Evolutionary conservation across 169 alveolate genomes (phyloP).

Genomic region (Eimeria falciformis): DNA sequence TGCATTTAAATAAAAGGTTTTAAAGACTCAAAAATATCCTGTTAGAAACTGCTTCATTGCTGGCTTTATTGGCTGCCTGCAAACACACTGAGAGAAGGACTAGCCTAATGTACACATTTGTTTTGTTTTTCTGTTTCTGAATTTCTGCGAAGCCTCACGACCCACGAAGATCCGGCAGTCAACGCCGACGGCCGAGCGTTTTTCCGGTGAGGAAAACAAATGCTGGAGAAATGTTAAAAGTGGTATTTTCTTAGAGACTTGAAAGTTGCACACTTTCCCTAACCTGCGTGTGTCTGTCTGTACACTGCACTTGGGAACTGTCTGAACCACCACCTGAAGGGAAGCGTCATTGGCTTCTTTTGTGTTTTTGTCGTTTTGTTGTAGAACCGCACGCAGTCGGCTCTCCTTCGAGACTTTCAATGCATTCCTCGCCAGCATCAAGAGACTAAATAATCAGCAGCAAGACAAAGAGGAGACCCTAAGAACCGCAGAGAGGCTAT

Average conservation of each 20-base stretch:
- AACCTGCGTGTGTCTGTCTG: not conserved
- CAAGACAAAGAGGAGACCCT: slow-evolving; percentile 83
- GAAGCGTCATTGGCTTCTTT: slow-evolving; percentile 69
- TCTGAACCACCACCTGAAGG: slow-evolving; percentile 32
- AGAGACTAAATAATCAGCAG: slow-evolving; percentile 89
- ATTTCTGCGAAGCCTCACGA: slow-evolving; percentile 35
- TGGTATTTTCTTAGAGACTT: not conserved
- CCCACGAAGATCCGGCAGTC: slow-evolving; percentile 58
- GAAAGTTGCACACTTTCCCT: not conserved
- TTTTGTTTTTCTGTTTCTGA: no score
- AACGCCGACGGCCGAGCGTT: slow-evolving; percentile 67
- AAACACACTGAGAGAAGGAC: no score
- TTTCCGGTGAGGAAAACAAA: slow-evolving; percentile 15
- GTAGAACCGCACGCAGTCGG: slow-evolving; percentile 86
- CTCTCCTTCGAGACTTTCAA: slow-evolving; percentile 86
- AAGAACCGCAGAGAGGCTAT: slow-evolving; percentile 77
- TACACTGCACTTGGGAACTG: not conserved
- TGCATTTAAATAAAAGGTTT: no score
- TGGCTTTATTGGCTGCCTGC: no score
- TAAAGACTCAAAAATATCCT: no score
- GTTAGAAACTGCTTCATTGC: no score
- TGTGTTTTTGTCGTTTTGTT: slow-evolving; percentile 78
- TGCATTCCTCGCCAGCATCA: slow-evolving; percentile 86
- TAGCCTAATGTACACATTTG: no score
- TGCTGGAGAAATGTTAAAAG: no score